Conservation (phyloP, 768 basidiomycete species). For the Tricholoma sp. region DNA sequence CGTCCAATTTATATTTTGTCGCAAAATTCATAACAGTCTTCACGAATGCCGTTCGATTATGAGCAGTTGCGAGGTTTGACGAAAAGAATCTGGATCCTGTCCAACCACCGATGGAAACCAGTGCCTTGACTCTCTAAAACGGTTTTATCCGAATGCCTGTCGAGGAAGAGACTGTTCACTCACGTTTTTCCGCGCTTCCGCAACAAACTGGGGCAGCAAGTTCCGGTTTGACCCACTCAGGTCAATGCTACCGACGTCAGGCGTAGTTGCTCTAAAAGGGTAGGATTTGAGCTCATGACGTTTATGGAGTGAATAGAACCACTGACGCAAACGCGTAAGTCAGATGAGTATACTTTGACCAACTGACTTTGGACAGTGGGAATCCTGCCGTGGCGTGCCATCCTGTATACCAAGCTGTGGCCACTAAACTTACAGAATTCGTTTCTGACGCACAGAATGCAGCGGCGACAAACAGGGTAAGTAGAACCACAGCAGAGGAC, state of each 20-base stretch:
- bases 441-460: constrained; percentile 4
- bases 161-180: constrained; percentile 4
- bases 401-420: constrained; percentile 58
- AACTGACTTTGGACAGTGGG: constrained; percentile 49
- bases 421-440: constrained; percentile 27
- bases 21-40: constrained; percentile 49
- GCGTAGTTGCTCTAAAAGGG: constrained; percentile 30
- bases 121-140: constrained; percentile 48
- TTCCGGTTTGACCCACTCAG: constrained; percentile 39
- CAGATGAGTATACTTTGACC: constrained; percentile 63
- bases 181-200: constrained; percentile 24
- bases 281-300: neutral
- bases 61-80: constrained; percentile 48
- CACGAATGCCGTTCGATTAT: constrained; percentile 61
- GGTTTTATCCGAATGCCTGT: neutral
- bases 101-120: constrained; percentile 70
- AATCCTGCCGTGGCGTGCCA: constrained; percentile 52
- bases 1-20: constrained; percentile 50
- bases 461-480: neutral
- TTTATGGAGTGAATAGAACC: neutral
- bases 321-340: constrained; percentile 72
- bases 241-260: constrained; percentile 29
- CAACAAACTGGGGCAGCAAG: constrained; percentile 54
- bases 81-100: constrained; percentile 60
- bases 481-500: neutral